phyloP scores from a whole-genome alignment of 1,284 basidiomycete species.

The Ceratobasidium sp. region DNA sequence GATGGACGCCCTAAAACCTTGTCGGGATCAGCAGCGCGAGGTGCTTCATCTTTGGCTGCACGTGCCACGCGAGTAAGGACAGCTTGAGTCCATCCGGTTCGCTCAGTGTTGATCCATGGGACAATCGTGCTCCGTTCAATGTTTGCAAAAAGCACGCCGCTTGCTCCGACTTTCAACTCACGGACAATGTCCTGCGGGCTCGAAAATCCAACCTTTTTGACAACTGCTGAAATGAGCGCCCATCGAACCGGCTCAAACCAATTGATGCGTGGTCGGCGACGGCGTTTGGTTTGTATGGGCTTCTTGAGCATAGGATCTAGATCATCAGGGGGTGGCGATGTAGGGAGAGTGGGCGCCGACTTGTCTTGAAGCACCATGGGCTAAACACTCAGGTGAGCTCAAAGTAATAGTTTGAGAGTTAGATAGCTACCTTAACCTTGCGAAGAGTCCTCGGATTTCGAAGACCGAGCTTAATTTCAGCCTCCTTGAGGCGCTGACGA shows the following conservation, averaged over 20 bases:
- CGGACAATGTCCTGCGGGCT: neutral
- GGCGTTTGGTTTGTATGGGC: too few species aligned
- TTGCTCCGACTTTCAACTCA: neutral
- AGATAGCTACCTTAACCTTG: conserved; percentile 12
- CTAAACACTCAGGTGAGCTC: too few species aligned
- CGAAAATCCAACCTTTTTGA: neutral
- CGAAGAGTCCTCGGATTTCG: neutral
- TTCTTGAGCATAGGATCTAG: too few species aligned
- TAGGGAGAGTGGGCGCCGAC: too few species aligned
- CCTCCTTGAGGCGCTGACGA: neutral
- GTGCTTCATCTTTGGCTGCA: neutral
- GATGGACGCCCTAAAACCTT: neutral
- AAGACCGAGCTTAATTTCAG: neutral
- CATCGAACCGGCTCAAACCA: neutral
- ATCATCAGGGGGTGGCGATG: too few species aligned
- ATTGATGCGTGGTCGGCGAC: neutral
- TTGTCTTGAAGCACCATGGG: too few species aligned
- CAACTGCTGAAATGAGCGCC: neutral
- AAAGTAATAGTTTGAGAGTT: too few species aligned
- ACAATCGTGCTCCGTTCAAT: neutral
- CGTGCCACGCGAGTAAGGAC: conserved; percentile 1
- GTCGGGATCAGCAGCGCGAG: neutral
- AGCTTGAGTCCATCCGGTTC: conserved; percentile 1
- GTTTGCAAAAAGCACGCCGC: conserved; percentile 2
- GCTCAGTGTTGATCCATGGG: conserved; percentile 4